Evolutionary conservation across 371 early-diverging fungal genomes (phyloP), one percentile per base, ranked within the genome.

Genomic region (Blakeslea trispora): DNA sequence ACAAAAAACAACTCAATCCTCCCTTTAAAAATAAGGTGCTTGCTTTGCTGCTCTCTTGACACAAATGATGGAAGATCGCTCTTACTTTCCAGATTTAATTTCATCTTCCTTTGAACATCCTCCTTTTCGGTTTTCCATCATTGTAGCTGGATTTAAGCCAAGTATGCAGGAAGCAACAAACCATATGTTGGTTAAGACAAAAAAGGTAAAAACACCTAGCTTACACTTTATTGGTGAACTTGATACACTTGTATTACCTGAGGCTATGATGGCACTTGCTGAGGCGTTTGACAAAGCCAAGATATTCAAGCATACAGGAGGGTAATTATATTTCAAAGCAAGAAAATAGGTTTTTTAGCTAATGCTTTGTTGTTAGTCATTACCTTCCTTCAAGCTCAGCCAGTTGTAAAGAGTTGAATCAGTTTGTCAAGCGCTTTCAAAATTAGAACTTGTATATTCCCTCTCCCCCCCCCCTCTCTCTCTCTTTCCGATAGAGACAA

Each of bases 171-270:
- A 53, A 14, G 61, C 60, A 24, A 60, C 66, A 1, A 60, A 60
- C 14, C 23, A 42, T 5, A 23, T 65, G 45, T 23, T 65, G 31
- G 50, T 24, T 10, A 53, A 47, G 15, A 18, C 52, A 1, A 22
- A n/a, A 2, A 49, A 44, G 13, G 68, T 79, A 14, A 71, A 72
- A 24, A 75, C 82, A 9, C 77, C 84, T 0, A 72, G 81, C 44
- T 50, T 87, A 59, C 87, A 87, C 66, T 77, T 82, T 52, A 81
- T 87, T 69, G 87, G 85, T 17, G 68, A 61, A 22, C 42, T 63
- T 19, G 83, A 83, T 57, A 68, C 72, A 3, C 56, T 74, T 62
- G 72, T 83, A 0, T 39, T 64, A n/a, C 76, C 74, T 11, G 68
- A 67, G 37, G 48, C 68, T 1, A 72, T 68, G 54, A 40, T 53